Base-by-base conservation (phyloP, 257 asterid genomes). In the Orobanche coerulescens region DNA sequence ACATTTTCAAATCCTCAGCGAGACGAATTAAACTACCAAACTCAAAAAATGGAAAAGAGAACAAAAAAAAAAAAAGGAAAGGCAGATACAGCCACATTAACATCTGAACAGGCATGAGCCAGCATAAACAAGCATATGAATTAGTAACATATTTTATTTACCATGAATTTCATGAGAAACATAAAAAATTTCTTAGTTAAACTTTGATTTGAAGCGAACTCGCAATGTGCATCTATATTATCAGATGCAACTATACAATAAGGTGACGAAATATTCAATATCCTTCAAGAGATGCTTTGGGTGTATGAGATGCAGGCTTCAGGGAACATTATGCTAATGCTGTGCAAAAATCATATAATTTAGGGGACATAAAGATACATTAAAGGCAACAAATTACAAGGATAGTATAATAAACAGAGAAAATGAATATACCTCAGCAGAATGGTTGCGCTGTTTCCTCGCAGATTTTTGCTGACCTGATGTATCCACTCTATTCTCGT, bases 341-440 rank as follows among this genome's bases (percentile, higher is more conserved):
- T 50, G 31, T 54, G 16, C 33, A 12, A n/a, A 49, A 52, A 24
- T 57, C 31, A 26, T 19, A 18, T 13, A 47, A 18, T 47, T 19
- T 19, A 19, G 54, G 6, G 13, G 28, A 47, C 54, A 47, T 30
- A 30, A 3, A 65, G 70, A 47, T 43, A 53, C 52, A 49, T 48
- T 24, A 9, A 25, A 13, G 65, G 6, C 16, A 2, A 34, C 30
- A 6, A 31, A 37, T 23, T 23, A 18, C 3, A 43, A 61, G 18
- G 10, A 23, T 20, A 65, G 7, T 43, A 5, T 48, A 52, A 44
- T 13, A 43, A 48, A 65, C 60, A 52, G 43, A 31, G 40, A 60
- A 20, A 18, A 22, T 22, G 22, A 57, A 67, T 61, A 14, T 75
- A 87, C 96, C 95, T 87, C 94, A 31, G 69, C 64, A 19, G 81